Evolutionary conservation across 1,139 yeast species (phyloP).

Genomic region (Geotrichum siamense): DNA sequence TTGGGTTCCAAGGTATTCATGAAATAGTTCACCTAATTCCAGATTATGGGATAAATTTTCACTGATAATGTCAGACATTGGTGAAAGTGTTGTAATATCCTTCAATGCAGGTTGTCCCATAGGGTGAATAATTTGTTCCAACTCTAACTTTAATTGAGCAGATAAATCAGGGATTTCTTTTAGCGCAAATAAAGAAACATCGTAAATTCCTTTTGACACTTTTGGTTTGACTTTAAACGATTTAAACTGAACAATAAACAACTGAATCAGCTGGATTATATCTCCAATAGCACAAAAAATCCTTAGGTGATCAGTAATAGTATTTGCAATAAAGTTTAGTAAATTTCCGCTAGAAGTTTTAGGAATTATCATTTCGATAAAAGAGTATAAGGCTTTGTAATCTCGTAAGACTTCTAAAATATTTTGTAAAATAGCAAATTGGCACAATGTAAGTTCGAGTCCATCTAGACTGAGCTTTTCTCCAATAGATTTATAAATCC

Average conservation of each 20-base stretch:
- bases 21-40: slow-evolving; percentile 10
- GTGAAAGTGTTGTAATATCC: slow-evolving; percentile 29
- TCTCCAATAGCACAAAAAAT: slow-evolving; percentile 27
- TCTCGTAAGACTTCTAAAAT: slow-evolving; percentile 23
- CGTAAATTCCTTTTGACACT: slow-evolving; percentile 27
- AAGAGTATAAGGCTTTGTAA: slow-evolving; percentile 22
- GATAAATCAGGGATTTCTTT: slow-evolving; percentile 17
- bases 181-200: slow-evolving; percentile 23
- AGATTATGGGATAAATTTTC: slow-evolving; percentile 7
- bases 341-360: slow-evolving; percentile 19
- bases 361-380: slow-evolving; percentile 23
- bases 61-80: slow-evolving; percentile 25
- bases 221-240: slow-evolving; percentile 23
- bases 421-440: slow-evolving; percentile 25
- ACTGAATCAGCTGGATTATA: slow-evolving; percentile 23
- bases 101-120: slow-evolving; percentile 18
- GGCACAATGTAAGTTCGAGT: slow-evolving; percentile 18
- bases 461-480: slow-evolving; percentile 3
- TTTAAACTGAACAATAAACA: slow-evolving; percentile 23
- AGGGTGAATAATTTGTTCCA: slow-evolving; percentile 24
- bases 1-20: slow-evolving; percentile 14
- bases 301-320: slow-evolving; percentile 22
- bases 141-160: slow-evolving; percentile 19
- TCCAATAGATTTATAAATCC: slow-evolving; percentile 20
- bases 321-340: slow-evolving; percentile 26